These are phyloP conservation scores for Fusarium sp. DNA, from an alignment of 2,329 filamentous ascomycete genomes.

Conservation along the genomic window DNA sequence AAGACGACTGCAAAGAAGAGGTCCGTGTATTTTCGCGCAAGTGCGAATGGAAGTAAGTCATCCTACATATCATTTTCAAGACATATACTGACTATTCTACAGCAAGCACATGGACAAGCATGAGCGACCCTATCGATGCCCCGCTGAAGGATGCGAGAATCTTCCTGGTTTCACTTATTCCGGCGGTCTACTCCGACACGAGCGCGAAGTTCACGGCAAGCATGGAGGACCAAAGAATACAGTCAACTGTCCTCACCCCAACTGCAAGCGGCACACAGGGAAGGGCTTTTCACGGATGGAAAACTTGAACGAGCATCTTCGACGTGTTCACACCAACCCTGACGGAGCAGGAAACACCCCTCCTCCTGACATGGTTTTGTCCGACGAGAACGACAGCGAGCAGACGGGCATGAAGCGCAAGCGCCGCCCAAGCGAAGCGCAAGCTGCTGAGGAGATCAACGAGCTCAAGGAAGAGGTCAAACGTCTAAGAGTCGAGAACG, in stretches of 20 bases:
- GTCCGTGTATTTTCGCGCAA: conserved; percentile 78
- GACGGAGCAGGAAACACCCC: conserved; percentile 52
- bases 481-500: conserved; percentile 72
- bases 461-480: conserved; percentile 74
- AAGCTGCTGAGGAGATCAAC: conserved; percentile 58
- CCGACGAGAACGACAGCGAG: conserved; percentile 61
- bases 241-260: conserved; percentile 84
- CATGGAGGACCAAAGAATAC: conserved; percentile 89
- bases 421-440: conserved; percentile 49
- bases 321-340: conserved; percentile 79
- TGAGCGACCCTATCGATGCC: conserved; percentile 90
- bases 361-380: conserved; percentile 51
- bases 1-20: conserved; percentile 74
- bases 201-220: conserved; percentile 92
- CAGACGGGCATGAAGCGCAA: conserved; percentile 62
- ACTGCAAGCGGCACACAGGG: conserved; percentile 89
- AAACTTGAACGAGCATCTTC: conserved; percentile 92
- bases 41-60: conserved; percentile 91
- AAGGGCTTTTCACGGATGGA: conserved; percentile 93
- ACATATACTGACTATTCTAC: conserved; percentile 40
- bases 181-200: conserved; percentile 87
- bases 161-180: conserved; percentile 95
- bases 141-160: conserved; percentile 85
- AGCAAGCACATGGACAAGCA: conserved; percentile 99
- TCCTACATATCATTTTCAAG: neutral